Evolutionary conservation across 1,284 basidiomycete genomes (phyloP).

Genomic region (Mycena citricolor): DNA sequence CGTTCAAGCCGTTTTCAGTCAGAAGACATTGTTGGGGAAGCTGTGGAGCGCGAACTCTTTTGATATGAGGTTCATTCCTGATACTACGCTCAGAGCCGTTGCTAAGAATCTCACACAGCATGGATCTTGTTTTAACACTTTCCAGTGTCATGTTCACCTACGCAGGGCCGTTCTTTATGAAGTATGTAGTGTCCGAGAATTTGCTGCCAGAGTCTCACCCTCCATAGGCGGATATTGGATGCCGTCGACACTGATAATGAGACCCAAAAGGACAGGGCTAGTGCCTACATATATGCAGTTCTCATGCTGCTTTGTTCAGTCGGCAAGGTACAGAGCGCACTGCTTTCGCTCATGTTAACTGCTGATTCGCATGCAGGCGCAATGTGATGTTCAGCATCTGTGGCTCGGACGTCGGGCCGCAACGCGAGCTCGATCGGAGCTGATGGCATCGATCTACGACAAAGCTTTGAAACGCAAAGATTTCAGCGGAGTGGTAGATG

Average conservation of each 20-base stretch:
- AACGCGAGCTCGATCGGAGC: constrained; percentile 67
- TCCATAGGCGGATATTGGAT: constrained; percentile 55
- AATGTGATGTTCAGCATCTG: constrained; percentile 8
- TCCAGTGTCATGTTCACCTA: constrained; percentile 72
- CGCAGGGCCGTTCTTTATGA: constrained; percentile 66
- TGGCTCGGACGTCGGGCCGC: constrained; percentile 68
- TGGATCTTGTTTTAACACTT: constrained; percentile 64
- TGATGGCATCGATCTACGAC: constrained; percentile 86
- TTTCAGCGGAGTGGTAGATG: constrained; percentile 74
- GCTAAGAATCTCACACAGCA: neutral
- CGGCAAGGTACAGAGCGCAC: constrained; percentile 2
- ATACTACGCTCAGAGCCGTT: neutral
- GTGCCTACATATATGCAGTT: constrained; percentile 7
- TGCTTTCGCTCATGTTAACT: neutral
- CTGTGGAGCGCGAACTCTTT: constrained; percentile 70
- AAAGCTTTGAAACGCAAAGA: constrained; percentile 88
- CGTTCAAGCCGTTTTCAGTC: neutral
- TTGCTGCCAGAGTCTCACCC: too few species aligned
- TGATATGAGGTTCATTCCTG: constrained; percentile 56
- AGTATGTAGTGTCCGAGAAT: too few species aligned
- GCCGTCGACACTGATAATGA: constrained; percentile 32
- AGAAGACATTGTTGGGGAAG: constrained; percentile 29
- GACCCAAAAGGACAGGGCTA: constrained; percentile 1
- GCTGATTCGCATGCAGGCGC: constrained; percentile 27
- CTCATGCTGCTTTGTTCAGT: constrained; percentile 3